These are phyloP conservation scores for Trametes pubescens DNA, from an alignment of 1,284 basidiomycete species.

Conservation along the genomic window DNA sequence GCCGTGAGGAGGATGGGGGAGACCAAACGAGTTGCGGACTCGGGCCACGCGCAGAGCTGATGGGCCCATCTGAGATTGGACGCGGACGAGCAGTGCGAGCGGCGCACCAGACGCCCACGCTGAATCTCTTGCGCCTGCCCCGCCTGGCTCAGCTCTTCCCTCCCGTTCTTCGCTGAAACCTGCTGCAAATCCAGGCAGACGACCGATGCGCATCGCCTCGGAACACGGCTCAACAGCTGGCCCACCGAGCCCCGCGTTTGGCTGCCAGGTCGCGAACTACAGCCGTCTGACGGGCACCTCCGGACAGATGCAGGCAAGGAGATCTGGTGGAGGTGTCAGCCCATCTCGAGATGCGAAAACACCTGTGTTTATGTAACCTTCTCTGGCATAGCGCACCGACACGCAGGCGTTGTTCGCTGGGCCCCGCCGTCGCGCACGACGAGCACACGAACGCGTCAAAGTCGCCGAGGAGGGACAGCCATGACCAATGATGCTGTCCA, in stretches of 20 bases:
- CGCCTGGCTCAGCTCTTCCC: not conserved
- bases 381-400: slow-evolving; percentile 26
- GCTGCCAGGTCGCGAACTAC: slow-evolving; percentile 2
- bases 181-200: not conserved
- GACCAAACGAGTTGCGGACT: slow-evolving; percentile 13
- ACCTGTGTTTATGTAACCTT: slow-evolving; percentile 26
- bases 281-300: slow-evolving; percentile 15
- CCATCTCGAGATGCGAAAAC: slow-evolving; percentile 13
- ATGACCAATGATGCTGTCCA: slow-evolving; percentile 25
- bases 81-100: not conserved
- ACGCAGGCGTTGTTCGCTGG: slow-evolving; percentile 14
- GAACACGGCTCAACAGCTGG: not conserved
- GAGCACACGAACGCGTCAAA: slow-evolving; percentile 10
- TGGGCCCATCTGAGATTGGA: not conserved
- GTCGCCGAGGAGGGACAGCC: slow-evolving; percentile 28
- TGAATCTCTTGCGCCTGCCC: too few relatives aligned
- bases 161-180: slow-evolving; percentile 6
- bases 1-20: not conserved
- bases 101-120: not conserved
- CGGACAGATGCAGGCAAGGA: slow-evolving; percentile 30
- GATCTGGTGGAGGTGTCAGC: slow-evolving; percentile 27
- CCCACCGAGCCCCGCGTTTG: not conserved
- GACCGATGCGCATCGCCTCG: not conserved
- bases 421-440: slow-evolving; percentile 15
- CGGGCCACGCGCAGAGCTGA: slow-evolving; percentile 7